A percentile compares a stretch with the other conserved stretches of the same genome.
These are phyloP conservation scores for barrel medic (Medicago truncatula) DNA, from an alignment of 306 rosid genomes.

Conservation along the genomic window MtrunA17r5.0-ANR NC_053048.1:34158501-34159000, in stretches of 20 bases:
- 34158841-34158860: constrained; percentile 14
- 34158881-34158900: constrained; percentile 39
- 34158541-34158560: not conserved
- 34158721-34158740: constrained; percentile 54
- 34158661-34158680: constrained; percentile 88
- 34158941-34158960: constrained; percentile 44
- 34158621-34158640: constrained; percentile 70
- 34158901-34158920: constrained; percentile 43
- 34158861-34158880: constrained; percentile 59
- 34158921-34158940: constrained; percentile 38
- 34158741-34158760: constrained; percentile 65
- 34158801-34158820: constrained; percentile 78
- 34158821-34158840: constrained; percentile 74
- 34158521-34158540: constrained; percentile 77
- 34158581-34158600: not conserved
- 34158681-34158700: constrained; percentile 75
- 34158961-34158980: constrained; percentile 79
- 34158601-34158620: not conserved
- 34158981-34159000: constrained; percentile 67
- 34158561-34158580: no score
- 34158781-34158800: constrained; percentile 73
- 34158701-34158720: constrained; percentile 66
- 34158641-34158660: constrained; percentile 80
- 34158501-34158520: constrained; percentile 77
- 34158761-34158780: constrained; percentile 67